phyloP scores from a whole-genome alignment of 1,139 yeast species.

The Yamadazyma pseudoaaseri region DNA sequence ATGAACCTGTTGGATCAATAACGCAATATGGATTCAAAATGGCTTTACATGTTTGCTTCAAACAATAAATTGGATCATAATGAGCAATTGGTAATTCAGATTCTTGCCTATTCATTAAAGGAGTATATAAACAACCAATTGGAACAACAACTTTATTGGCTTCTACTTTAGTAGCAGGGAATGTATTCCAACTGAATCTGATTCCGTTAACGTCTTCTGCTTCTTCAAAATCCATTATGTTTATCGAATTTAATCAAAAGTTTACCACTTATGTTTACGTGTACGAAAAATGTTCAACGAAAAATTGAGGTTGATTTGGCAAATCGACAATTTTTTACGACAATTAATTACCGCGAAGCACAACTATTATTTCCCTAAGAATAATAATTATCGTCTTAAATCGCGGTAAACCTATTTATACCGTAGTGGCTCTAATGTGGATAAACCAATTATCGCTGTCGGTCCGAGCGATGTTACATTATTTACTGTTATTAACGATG shows the following conservation, averaged over 20 bases:
- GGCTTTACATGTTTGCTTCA: conserved; percentile 76
- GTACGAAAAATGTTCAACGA: conserved; percentile 4
- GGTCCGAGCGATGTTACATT: no score
- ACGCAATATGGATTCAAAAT: conserved; percentile 86
- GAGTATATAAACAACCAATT: conserved; percentile 91
- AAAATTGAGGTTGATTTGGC: conserved; percentile 1
- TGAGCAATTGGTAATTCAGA: conserved; percentile 71
- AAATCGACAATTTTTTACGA: no score
- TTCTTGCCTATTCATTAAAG: conserved; percentile 68
- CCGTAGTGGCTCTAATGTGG: no score
- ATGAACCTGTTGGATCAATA: conserved; percentile 78
- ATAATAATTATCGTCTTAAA: no score
- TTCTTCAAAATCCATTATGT: conserved; percentile 47
- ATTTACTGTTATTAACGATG: no score
- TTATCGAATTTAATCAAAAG: background rate
- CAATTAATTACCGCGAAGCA: no score
- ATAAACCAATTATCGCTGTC: no score
- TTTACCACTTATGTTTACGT: conserved; percentile 2
- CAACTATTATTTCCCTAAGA: no score
- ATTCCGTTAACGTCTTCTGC: conserved; percentile 52
- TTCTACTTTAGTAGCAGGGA: conserved; percentile 85
- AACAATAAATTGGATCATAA: conserved; percentile 89
- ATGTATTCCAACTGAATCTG: conserved; percentile 51
- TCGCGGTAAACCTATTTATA: no score
- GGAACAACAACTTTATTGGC: conserved; percentile 94